phyloP scores from a whole-genome alignment of 768 basidiomycete species.

The Hypsizygus marmoreus region DNA sequence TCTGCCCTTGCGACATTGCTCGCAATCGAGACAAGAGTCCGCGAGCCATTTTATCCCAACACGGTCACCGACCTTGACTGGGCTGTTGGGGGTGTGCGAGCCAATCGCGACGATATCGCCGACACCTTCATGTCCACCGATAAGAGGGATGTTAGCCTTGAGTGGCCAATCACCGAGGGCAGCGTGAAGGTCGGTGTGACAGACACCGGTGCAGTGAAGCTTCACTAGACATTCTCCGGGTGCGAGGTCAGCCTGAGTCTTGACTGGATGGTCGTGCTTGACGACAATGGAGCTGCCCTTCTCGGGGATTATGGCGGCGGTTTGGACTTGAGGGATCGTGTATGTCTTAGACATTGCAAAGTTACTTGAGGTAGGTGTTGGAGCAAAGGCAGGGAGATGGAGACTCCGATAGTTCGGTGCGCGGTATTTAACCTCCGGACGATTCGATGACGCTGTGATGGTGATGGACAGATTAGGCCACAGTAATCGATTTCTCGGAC shows the following conservation, averaged over 20 bases:
- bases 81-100: constrained; percentile 54
- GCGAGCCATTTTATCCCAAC: constrained; percentile 87
- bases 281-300: constrained; percentile 37
- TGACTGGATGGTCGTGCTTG: constrained; percentile 56
- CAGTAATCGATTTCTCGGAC: too few relatives aligned
- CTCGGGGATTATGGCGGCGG: constrained; percentile 41
- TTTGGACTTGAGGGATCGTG: constrained; percentile 41
- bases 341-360: constrained; percentile 11
- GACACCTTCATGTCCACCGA: constrained; percentile 87
- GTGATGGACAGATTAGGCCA: too few relatives aligned
- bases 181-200: constrained; percentile 84
- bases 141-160: constrained; percentile 60
- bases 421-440: too few relatives aligned
- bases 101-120: constrained; percentile 83
- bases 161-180: constrained; percentile 81
- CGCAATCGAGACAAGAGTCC: constrained; percentile 71
- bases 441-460: too few relatives aligned
- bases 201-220: constrained; percentile 79
- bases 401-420: too few relatives aligned
- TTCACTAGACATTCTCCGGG: constrained; percentile 79
- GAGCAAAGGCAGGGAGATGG: too few relatives aligned
- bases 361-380: too few relatives aligned
- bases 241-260: constrained; percentile 51
- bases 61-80: constrained; percentile 74
- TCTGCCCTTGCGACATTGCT: constrained; percentile 72